Evolutionary conservation across 495 filamentous ascomycete species (phyloP), one percentile per base, ranked within the genome.

Genomic region (Trichoderma virens): DNA sequence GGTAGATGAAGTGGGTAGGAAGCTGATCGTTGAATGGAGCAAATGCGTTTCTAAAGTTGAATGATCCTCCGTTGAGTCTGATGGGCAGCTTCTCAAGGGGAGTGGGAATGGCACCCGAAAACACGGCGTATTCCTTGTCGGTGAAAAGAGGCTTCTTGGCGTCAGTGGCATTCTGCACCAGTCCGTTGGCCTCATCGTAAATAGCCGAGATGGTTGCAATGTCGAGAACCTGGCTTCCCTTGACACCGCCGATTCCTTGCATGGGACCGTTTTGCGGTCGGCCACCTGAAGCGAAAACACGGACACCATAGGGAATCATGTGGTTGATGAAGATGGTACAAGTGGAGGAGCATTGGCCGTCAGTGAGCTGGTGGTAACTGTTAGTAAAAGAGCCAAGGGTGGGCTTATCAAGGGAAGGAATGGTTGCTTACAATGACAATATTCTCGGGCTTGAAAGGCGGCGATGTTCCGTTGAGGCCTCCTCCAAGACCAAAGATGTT

Each of bases 301-400:
- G 25, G 70, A 80, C 71, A 13, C 51, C 51, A 30, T 83, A 77
- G 62, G 78, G 73, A 31, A 80, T 80, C 81, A 87, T 82, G 51
- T 86, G 76, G 65, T 86, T 80, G 38, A 75, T 71, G 70, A 88
- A 87, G 71, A 85, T 74, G 2, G 81, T 80, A 72, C 85, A 88
- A 11, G 85, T 85, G 5, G 81, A 85, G 32, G 80, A 80, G 69
- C 85, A 88, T 69, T 79, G 81, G 65, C 85, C 85, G 68, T 88
- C 85, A 16, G 75, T 75, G 65, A 72, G 70, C 51, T 56, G 16
- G 27, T 6, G 8, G 16, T 2, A 23, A 4, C 2, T 56, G 27
- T 56, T 56, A 56, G 27, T 27, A 30, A 28, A 30, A 6, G 6
- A 56, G 23, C 6, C 3, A 23, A 47, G 20, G 43, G n/a, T 3